Base-by-base conservation (phyloP, 352 stramenopile genomes). In the Phytopythium aichiense region DNA sequence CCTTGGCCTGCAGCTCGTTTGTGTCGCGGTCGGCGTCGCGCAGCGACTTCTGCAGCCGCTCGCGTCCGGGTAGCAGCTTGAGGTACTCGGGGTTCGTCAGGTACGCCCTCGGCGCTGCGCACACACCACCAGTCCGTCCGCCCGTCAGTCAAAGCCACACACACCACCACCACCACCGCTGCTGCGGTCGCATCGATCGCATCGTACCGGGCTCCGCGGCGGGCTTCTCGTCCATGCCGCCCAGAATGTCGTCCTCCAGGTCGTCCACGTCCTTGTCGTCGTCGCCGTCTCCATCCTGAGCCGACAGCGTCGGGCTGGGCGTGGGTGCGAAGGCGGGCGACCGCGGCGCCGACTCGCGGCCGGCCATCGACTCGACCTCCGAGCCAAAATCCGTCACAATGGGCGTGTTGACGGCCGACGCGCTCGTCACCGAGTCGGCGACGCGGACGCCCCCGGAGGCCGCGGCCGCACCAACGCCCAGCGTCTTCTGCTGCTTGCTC, bases 241-340 rank as follows among this genome's bases (percentile, higher is more conserved):
- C 76, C 23, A 93, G 75, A 18, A 93, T 79, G 25, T 93, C 84
- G 50, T 93, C 72, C 57, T 93, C 84, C 23, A 93, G 69, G 58
- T 90, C 76, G 52, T 93, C 84, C 28, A 91, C 81, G 9, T 90
- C 81, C 40, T 91, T 88, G 57, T 91, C 81, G 23, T 89, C 79
- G 45, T 91, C 81, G 23, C 87, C 79, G 45, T 88, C 76, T 12
- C 25, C 23, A 18, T 73, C 76, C 71, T 63, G 69, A n/a, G 51
- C 67, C 9, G 81, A 91, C 42, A 86, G 62, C 30, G 63, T 63
- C 1, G 79, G 80, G 40, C 80, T 93, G 2, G 78, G 67, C 7
- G 75, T 86, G 3, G 77, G 75, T 0, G 77, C 78, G 42, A 85
- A 87, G n/a, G 63, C 63, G 5, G 80, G 81, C 7, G 84, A 93